A percentile compares a stretch with the other conserved stretches of the same genome.
These are phyloP conservation scores for Lavandula angustifolia DNA, from an alignment of 257 asterid species.

Conservation along the genomic window DNA sequence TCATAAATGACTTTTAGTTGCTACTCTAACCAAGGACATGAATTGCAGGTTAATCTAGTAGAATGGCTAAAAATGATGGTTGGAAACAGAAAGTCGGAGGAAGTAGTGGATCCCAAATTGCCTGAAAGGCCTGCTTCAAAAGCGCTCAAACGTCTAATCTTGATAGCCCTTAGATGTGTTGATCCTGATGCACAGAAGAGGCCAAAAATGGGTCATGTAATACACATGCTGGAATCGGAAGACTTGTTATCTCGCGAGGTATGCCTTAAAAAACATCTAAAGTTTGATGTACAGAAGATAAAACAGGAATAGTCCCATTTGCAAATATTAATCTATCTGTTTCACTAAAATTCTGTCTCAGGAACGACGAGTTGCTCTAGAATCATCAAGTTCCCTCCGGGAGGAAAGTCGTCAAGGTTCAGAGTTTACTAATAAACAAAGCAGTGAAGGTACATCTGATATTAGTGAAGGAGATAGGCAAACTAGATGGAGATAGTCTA, in stretches of 20 bases:
- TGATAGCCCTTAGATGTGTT: slow-evolving; percentile 93
- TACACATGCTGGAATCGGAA: slow-evolving; percentile 95
- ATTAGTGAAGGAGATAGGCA: slow-evolving; percentile 55
- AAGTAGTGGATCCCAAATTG: slow-evolving; percentile 84
- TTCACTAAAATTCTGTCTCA: slow-evolving; percentile 19
- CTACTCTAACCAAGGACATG: slow-evolving; percentile 19
- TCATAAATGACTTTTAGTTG: background rate
- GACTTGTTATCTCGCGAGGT: slow-evolving; percentile 74
- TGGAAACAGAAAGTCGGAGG: slow-evolving; percentile 84
- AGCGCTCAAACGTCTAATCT: slow-evolving; percentile 78
- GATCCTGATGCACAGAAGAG: slow-evolving; percentile 99
- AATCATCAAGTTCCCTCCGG: slow-evolving; percentile 50
- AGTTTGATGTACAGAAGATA: background rate
- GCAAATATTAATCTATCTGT: background rate
- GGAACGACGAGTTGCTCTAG: slow-evolving; percentile 67
- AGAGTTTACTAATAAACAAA: slow-evolving; percentile 41
- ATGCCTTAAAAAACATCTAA: slow-evolving; percentile 32
- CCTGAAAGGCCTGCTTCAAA: slow-evolving; percentile 79
- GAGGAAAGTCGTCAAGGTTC: slow-evolving; percentile 43
- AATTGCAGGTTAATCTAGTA: slow-evolving; percentile 76
- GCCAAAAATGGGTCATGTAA: slow-evolving; percentile 91
- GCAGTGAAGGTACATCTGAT: slow-evolving; percentile 48
- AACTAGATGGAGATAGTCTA: slow-evolving; percentile 46
- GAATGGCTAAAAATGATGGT: slow-evolving; percentile 97
- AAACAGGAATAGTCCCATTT: background rate